These are phyloP conservation scores for Haplosporangium sp. DNA, from an alignment of 371 early-diverging fungal species.

Conservation along the genomic window DNA sequence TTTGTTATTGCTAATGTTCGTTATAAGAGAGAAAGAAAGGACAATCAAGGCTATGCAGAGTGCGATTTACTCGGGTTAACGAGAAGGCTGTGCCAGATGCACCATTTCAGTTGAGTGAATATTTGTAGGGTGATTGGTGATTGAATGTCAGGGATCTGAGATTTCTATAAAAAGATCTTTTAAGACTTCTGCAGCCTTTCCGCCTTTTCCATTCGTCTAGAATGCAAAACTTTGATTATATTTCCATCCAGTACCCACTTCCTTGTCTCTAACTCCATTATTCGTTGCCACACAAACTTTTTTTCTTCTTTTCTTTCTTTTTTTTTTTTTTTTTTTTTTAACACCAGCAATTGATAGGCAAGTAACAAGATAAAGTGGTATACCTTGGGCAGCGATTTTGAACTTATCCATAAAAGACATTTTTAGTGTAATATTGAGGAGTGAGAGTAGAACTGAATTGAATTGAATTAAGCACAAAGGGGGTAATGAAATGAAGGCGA, in stretches of 20 bases:
- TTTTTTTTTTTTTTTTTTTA: background rate
- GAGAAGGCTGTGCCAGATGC: background rate
- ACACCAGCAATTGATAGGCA: background rate
- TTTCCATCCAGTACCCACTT: background rate
- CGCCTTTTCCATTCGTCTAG: background rate
- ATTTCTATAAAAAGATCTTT: conserved; percentile 1
- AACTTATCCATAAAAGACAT: conserved; percentile 56
- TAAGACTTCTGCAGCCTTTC: background rate
- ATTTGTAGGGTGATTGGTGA: background rate
- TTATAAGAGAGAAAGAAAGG: too few relatives aligned
- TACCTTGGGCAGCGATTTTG: conserved; percentile 51
- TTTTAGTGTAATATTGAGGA: background rate
- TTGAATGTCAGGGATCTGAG: background rate
- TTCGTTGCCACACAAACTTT: background rate
- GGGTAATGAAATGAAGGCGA: background rate
- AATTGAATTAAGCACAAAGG: background rate
- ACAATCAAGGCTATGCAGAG: background rate
- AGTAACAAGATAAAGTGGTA: background rate
- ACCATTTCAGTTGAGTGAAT: background rate
- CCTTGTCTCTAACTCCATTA: background rate
- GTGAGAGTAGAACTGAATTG: background rate
- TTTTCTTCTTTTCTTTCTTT: background rate
- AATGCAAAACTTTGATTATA: too few relatives aligned
- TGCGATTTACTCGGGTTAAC: background rate
- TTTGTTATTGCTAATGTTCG: too few relatives aligned